Conservation (phyloP, 2,329 filamentous ascomycete species). For the Ceratocystis albifundus region DNA sequence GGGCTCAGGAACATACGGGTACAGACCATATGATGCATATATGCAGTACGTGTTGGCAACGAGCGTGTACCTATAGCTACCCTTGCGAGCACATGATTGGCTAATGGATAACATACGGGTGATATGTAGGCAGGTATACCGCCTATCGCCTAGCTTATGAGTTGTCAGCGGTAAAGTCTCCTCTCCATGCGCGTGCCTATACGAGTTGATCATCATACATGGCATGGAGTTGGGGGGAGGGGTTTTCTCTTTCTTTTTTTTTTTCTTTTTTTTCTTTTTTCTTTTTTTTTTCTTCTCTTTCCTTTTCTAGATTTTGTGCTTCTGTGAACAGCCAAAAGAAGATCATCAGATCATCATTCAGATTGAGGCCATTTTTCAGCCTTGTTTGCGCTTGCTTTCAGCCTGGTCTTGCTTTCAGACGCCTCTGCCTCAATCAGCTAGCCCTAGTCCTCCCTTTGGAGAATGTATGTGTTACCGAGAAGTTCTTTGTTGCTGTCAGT, state of each 20-base stretch:
- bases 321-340: neutral
- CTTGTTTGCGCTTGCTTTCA: neutral
- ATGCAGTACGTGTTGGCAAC: neutral
- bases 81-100: neutral
- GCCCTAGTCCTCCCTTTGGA: neutral
- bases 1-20: neutral
- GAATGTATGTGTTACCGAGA: neutral
- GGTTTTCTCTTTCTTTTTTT: no score
- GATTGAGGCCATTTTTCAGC: neutral
- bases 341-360: no score
- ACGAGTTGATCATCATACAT: neutral
- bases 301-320: neutral
- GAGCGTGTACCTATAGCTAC: neutral
- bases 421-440: neutral
- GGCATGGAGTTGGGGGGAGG: neutral
- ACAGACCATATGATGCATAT: neutral
- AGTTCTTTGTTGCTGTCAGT: neutral
- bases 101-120: neutral
- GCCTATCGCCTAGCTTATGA: neutral
- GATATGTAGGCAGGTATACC: no score
- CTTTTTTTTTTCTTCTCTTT: neutral
- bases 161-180: neutral
- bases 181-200: no score
- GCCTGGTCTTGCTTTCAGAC: neutral
- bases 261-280: neutral